A percentile compares a stretch with the other conserved stretches of the same genome.
These are phyloP conservation scores for Rubia yunnanensis DNA, from an alignment of 257 asterid genomes.

Conservation along the genomic window DNA sequence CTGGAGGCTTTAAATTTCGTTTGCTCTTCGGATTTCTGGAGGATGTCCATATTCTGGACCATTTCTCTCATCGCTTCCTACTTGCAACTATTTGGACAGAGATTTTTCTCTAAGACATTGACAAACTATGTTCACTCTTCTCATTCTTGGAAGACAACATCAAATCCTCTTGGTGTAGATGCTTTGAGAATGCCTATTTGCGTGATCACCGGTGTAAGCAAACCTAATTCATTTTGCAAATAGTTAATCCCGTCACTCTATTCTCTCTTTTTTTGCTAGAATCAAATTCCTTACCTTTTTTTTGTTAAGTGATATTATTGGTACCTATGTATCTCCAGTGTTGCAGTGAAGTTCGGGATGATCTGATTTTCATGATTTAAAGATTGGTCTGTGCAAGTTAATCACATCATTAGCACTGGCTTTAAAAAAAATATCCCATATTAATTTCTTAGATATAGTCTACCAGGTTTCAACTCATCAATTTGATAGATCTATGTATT, in stretches of 20 bases:
- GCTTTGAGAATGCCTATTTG: slow-evolving; percentile 41
- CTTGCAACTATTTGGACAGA: slow-evolving; percentile 30
- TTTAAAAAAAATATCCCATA: neutral
- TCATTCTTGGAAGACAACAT: slow-evolving; percentile 1
- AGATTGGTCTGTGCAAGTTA: neutral
- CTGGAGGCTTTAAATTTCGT: slow-evolving; percentile 30
- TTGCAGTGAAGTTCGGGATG: neutral
- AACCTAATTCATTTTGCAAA: neutral
- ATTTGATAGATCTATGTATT: neutral
- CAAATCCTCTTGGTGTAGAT: slow-evolving; percentile 5
- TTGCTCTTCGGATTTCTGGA: slow-evolving; percentile 47
- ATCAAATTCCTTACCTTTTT: neutral
- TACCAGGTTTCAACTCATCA: neutral
- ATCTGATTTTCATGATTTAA: neutral
- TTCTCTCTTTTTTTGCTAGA: neutral
- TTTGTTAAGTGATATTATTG: neutral
- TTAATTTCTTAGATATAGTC: neutral
- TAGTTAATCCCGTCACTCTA: slow-evolving; percentile 1
- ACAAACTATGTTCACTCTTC: slow-evolving; percentile 18
- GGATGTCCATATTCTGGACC: slow-evolving; percentile 73
- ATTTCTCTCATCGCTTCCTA: slow-evolving; percentile 41
- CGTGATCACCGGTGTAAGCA: slow-evolving; percentile 74
- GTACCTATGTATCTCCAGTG: neutral
- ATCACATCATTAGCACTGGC: neutral
- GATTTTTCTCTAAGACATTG: slow-evolving; percentile 16